Evolutionary conservation across 2,329 filamentous ascomycete species (phyloP).

Genomic region (Exserohilum turcica): DNA sequence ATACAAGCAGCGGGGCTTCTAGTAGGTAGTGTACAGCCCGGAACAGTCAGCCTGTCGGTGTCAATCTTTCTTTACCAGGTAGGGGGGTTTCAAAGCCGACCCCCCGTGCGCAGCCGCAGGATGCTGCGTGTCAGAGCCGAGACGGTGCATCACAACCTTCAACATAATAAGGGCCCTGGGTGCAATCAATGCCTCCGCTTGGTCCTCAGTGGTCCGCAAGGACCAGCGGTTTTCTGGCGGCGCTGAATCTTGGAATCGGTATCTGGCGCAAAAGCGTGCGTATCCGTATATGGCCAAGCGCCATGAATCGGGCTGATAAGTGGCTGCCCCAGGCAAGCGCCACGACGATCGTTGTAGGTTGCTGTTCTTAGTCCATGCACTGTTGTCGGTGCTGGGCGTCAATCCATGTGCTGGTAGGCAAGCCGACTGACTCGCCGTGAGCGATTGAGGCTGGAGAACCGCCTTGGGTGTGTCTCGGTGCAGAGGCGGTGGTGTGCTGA

Average conservation of each 20-base stretch:
- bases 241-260: slow-evolving; percentile 12
- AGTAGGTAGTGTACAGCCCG: slow-evolving; percentile 24
- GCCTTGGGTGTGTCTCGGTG: background rate
- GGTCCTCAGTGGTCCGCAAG: slow-evolving; percentile 20
- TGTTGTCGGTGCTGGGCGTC: slow-evolving; percentile 1
- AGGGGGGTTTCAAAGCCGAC: slow-evolving; percentile 31
- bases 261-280: slow-evolving; percentile 21
- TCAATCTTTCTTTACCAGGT: slow-evolving; percentile 15
- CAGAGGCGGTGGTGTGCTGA: background rate
- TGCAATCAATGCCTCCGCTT: slow-evolving; percentile 18
- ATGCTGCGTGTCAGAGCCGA: slow-evolving; percentile 27
- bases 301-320: slow-evolving; percentile 6
- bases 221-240: slow-evolving; percentile 7
- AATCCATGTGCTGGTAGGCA: background rate
- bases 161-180: slow-evolving; percentile 13
- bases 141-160: slow-evolving; percentile 23
- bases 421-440: background rate
- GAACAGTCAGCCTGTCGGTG: slow-evolving; percentile 20
- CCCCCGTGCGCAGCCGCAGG: slow-evolving; percentile 21
- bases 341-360: slow-evolving; percentile 3
- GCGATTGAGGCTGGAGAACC: background rate
- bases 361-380: background rate
- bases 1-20: slow-evolving; percentile 29
- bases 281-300: slow-evolving; percentile 9
- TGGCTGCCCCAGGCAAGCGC: background rate